phyloP scores from a whole-genome alignment of 805 yeast genomes.

The Saturnispora sekii region DNA sequence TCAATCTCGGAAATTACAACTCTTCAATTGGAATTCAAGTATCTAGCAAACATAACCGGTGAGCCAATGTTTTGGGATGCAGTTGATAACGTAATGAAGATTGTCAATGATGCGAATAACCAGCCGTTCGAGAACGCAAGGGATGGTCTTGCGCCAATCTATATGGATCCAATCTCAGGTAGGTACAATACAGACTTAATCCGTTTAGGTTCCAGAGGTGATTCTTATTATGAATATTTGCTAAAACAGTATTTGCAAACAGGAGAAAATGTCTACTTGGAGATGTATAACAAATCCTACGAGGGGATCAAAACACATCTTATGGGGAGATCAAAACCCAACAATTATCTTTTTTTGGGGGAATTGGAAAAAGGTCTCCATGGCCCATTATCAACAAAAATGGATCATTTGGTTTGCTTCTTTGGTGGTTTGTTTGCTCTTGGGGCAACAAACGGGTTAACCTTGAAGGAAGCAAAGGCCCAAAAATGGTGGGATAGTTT shows the following conservation, averaged over 20 bases:
- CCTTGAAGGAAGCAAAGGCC: conserved; percentile 45
- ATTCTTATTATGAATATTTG: conserved; percentile 84
- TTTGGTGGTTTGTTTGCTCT: conserved; percentile 81
- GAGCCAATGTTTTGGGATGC: conserved; percentile 69
- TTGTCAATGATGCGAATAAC: conserved; percentile 50
- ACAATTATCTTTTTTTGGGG: conserved; percentile 58
- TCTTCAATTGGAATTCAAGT: conserved; percentile 78
- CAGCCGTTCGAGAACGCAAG: conserved; percentile 26
- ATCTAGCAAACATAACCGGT: conserved; percentile 71
- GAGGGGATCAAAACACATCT: conserved; percentile 67
- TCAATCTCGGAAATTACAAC: conserved; percentile 89
- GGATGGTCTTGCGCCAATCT: conserved; percentile 80
- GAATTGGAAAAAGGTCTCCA: conserved; percentile 65
- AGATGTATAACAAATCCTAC: conserved; percentile 69
- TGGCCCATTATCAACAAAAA: conserved; percentile 53
- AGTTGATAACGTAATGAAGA: conserved; percentile 64
- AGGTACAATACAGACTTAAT: conserved; percentile 53
- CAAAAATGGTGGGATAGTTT: conserved; percentile 46
- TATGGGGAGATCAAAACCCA: conserved; percentile 51
- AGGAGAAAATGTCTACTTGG: conserved; percentile 53
- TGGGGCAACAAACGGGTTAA: conserved; percentile 77
- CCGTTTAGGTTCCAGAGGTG: conserved; percentile 86
- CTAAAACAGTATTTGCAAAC: conserved; percentile 82
- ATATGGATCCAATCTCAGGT: conserved; percentile 66
- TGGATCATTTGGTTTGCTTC: conserved; percentile 92